These are phyloP conservation scores for Diaporthe sp. DNA, from an alignment of 2,329 filamentous ascomycete species.

Conservation along the genomic window DNA sequence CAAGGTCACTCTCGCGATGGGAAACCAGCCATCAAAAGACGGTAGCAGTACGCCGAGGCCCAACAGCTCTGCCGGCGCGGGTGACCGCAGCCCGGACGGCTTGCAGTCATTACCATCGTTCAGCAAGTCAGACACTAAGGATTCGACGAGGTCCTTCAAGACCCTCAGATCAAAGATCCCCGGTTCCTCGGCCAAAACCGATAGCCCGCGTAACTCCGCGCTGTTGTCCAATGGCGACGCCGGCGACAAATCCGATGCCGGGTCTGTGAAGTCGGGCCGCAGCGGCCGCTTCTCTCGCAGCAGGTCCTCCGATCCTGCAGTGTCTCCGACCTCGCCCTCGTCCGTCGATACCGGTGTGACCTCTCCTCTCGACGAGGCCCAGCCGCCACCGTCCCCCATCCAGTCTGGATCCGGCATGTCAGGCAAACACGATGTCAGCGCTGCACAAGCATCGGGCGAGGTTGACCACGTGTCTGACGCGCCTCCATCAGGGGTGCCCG, in stretches of 20 bases:
- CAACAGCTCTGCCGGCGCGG: constrained; percentile 55
- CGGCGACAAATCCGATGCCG: constrained; percentile 76
- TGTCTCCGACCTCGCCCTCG: constrained; percentile 52
- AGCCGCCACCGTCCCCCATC: constrained; percentile 86
- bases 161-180: constrained; percentile 91
- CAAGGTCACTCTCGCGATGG: constrained; percentile 62
- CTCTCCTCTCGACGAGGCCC: constrained; percentile 60
- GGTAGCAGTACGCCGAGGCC: constrained; percentile 62
- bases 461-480: constrained; percentile 95
- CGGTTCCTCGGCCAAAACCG: constrained; percentile 70
- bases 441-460: constrained; percentile 87
- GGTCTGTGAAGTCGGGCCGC: constrained; percentile 77
- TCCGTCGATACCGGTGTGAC: constrained; percentile 54
- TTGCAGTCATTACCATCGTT: constrained; percentile 93
- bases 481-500: constrained; percentile 76
- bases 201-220: constrained; percentile 84
- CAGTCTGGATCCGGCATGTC: constrained; percentile 79
- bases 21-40: constrained; percentile 78
- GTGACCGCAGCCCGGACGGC: constrained; percentile 58
- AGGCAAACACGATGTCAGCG: constrained; percentile 81
- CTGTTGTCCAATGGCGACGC: constrained; percentile 71
- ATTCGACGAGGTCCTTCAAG: constrained; percentile 87
- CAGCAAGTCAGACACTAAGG: constrained; percentile 90
- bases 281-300: constrained; percentile 63
- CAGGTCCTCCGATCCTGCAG: constrained; percentile 56